These are phyloP conservation scores for Conticribra weissflogii DNA, from an alignment of 108 stramenopile genomes.

Conservation along the genomic window DNA sequence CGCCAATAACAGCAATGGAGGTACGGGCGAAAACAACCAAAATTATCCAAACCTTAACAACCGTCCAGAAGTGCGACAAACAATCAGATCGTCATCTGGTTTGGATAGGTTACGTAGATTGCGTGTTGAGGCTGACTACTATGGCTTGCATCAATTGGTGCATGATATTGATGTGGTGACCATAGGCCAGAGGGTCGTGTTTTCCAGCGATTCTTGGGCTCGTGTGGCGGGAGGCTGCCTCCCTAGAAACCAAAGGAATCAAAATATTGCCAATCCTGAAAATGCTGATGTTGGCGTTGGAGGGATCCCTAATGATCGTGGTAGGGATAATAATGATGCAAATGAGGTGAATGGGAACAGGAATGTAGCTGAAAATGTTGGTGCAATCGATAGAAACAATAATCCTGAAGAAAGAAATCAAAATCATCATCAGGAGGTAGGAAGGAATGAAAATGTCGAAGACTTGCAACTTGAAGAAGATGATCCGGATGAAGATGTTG, in stretches of 20 bases:
- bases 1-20: neutral
- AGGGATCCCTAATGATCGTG: neutral
- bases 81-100: neutral
- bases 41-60: neutral
- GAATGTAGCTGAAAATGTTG: too few species aligned
- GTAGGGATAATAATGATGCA: neutral
- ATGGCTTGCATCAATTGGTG: constrained; percentile 40
- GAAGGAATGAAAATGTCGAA: neutral
- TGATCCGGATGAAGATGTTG: constrained; percentile 13
- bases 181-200: constrained; percentile 27
- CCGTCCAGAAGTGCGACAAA: neutral
- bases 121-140: constrained; percentile 45
- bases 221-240: constrained; percentile 44
- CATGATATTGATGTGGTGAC: constrained; percentile 41
- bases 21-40: neutral
- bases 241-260: neutral
- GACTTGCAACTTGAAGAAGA: constrained; percentile 1
- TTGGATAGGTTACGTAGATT: constrained; percentile 27
- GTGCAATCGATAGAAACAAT: neutral
- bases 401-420: neutral
- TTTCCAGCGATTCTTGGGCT: constrained; percentile 29
- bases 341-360: too few species aligned
- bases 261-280: neutral
- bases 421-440: neutral
- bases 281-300: neutral